Base-by-base conservation (phyloP, 768 basidiomycete genomes). In the Serpula lacrymans region DNA sequence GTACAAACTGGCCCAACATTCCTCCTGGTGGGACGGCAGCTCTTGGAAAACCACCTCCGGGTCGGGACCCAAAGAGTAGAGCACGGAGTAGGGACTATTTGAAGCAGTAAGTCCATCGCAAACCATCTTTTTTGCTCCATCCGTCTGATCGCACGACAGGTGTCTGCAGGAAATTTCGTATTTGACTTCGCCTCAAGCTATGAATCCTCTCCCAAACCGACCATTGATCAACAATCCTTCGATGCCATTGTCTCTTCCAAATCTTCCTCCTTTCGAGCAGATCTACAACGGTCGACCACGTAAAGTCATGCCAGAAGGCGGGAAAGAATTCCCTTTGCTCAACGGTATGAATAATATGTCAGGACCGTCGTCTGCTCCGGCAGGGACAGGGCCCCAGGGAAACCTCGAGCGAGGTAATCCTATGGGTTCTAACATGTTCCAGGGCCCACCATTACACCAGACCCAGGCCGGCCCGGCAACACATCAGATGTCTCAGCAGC, bases 91-190 rank as follows among this genome's bases (percentile, higher is more conserved):
- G 94, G 41, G 96, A 99, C 47, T 99, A 97, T 62, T 76, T 99
- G 52, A 99, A 98, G 65, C 95, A 99, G 83, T 92, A 54, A 56
- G 85, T 74, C 17, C 22, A 22, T 28, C 47, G 39, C 34, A 39
- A 37, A 36, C 20, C 29, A 16, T 36, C 11, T 16, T 43, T 32
- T 37, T 62, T 8, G 46, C 33, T 30, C 30, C 47, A 42, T 28
- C 26, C 37, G 13, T 25, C n/a, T 6, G 25, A 13, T 12, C 25
- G 20, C 38, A 42, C 18, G 9, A 25, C 48, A 93, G 89, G 65
- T 97, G 96, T 65, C 72, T 99, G 18, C 96, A 98, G 68, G 96
- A 99, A 72, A 88, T 99, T 50, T 89, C 90, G 10, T 99, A 99
- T 64, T 71, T 99, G 39, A 99, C 96, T 1, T 97, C 95, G 0